Percentiles rank a stretch among this genome's conserved stretches.
Conservation (phyloP, 179 eudicot genomes). For the Spergularia azorica region DNA sequence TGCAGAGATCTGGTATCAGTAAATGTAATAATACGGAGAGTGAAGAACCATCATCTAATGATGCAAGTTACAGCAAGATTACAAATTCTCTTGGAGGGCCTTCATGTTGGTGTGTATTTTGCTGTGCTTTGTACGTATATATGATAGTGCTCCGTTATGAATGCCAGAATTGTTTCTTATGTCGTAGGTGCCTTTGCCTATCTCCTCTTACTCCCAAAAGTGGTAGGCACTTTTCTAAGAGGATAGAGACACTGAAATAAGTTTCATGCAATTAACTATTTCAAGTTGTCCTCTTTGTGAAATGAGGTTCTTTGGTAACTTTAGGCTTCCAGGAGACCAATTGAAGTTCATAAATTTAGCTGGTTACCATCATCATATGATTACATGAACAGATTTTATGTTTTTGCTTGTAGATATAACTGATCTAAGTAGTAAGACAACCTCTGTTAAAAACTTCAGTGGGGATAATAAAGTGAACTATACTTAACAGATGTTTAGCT, state of each 20-base stretch:
- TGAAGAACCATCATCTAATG: constrained; percentile 38
- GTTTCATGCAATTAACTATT: background rate
- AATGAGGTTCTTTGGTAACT: background rate
- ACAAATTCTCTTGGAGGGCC: constrained; percentile 49
- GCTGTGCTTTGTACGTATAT: background rate
- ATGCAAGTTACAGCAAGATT: constrained; percentile 32
- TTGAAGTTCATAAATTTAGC: background rate
- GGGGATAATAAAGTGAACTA: background rate
- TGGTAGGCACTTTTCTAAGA: background rate
- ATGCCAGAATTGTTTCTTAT: background rate
- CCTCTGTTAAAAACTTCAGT: background rate
- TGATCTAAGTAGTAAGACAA: background rate
- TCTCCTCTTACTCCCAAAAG: background rate
- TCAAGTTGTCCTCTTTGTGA: background rate
- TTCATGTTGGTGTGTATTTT: constrained; percentile 53
- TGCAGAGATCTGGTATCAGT: constrained; percentile 28
- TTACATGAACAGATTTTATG: background rate
- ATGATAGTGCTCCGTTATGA: constrained; percentile 3
- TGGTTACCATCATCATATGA: constrained; percentile 1
- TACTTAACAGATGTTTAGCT: background rate
- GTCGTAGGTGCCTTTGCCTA: background rate
- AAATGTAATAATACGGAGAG: constrained; percentile 40
- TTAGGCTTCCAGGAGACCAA: background rate
- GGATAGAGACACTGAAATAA: background rate
- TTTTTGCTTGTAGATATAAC: background rate